Conservation (phyloP, 169 alveolate species). For the Plasmodium yoelii region DNA sequence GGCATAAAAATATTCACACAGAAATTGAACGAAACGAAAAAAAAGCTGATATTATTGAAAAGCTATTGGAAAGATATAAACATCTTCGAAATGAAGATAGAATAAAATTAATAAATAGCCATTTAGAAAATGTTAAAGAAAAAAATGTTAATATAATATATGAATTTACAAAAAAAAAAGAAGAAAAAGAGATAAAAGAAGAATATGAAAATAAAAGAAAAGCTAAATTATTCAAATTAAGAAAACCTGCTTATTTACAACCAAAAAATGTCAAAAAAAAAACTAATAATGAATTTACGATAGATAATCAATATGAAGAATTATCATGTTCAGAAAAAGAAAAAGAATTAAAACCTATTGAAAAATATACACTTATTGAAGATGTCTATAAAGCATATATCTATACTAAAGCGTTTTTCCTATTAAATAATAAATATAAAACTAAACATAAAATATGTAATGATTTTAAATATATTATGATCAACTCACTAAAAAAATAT, state of each 20-base stretch:
- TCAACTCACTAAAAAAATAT: constrained; percentile 15
- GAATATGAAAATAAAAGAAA: constrained; percentile 18
- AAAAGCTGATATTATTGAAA: background rate
- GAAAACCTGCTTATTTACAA: constrained; percentile 62
- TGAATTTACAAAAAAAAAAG: constrained; percentile 5
- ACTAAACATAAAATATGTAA: constrained; percentile 43
- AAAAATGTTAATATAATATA: constrained; percentile 20
- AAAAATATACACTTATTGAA: constrained; percentile 61
- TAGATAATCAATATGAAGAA: constrained; percentile 27
- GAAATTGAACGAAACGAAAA: background rate
- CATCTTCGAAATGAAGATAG: constrained; percentile 33
- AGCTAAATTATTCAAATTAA: constrained; percentile 3
- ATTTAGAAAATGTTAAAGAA: constrained; percentile 23
- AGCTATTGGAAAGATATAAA: constrained; percentile 33
- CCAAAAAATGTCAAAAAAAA: constrained; percentile 35
- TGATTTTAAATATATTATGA: constrained; percentile 42
- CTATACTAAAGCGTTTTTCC: constrained; percentile 39
- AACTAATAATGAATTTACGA: constrained; percentile 6
- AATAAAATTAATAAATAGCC: constrained; percentile 39
- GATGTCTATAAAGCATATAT: constrained; percentile 62
- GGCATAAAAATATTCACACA: background rate
- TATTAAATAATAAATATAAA: constrained; percentile 26
- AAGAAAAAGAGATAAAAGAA: constrained; percentile 18
- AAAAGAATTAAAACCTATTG: constrained; percentile 26
- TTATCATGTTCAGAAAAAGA: constrained; percentile 35